A percentile compares a stretch with the other conserved stretches of the same genome.
These are phyloP conservation scores for Trichoderma hamatum DNA, from an alignment of 2,329 filamentous ascomycete species.

Conservation along the genomic window DNA sequence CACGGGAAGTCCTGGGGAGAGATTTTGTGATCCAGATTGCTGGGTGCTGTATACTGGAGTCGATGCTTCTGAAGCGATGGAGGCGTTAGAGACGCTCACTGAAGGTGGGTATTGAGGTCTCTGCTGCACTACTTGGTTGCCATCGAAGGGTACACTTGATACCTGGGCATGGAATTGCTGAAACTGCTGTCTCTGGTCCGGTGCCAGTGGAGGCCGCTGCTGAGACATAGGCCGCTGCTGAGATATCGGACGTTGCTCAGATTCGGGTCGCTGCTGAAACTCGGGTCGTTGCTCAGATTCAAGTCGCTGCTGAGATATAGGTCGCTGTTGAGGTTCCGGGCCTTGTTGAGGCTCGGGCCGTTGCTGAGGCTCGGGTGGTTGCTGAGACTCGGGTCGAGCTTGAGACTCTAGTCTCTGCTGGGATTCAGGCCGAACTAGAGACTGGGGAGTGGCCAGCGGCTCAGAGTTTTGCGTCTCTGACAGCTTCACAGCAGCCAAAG, in stretches of 20 bases:
- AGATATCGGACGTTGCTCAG: background rate
- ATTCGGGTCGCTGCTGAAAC: background rate
- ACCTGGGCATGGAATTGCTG: background rate
- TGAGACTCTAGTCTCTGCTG: background rate
- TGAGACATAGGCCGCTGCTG: background rate
- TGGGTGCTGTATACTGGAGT: background rate
- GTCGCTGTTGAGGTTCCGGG: background rate
- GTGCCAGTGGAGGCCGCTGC: background rate
- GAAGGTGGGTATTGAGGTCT: conserved; percentile 10
- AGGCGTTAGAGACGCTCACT: conserved; percentile 9
- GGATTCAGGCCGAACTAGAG: background rate
- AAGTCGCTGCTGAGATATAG: background rate
- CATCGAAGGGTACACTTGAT: background rate
- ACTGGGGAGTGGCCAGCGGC: background rate
- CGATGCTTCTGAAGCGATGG: background rate
- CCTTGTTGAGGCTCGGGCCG: background rate
- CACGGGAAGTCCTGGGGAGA: background rate
- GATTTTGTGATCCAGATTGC: background rate
- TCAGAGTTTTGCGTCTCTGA: background rate
- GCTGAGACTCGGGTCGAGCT: background rate
- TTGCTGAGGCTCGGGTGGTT: background rate
- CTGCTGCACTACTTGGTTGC: background rate
- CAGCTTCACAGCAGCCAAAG: background rate
- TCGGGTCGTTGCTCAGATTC: background rate
- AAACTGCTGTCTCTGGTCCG: background rate